Base-by-base conservation (phyloP, 108 stramenopile genomes). In the Cyclostephanos invisitatus region DNA sequence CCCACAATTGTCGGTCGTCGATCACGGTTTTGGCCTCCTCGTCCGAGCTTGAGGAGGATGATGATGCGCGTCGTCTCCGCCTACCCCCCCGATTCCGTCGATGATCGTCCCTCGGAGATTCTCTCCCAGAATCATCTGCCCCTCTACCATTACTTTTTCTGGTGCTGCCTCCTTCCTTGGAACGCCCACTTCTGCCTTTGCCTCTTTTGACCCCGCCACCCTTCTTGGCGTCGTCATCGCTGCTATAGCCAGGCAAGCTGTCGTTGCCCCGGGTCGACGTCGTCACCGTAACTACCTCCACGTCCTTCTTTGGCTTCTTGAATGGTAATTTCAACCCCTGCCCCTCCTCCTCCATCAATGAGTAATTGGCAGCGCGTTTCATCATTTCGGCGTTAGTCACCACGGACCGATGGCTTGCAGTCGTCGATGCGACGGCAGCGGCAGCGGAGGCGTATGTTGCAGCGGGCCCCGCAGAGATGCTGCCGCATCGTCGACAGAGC, bases 341-440 rank as follows among this genome's bases (percentile, higher is more conserved):
- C 21, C 78, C 81, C 2, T 82, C 81, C 2, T 78, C 72, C 77
- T 78, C 77, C 65, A 82, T 32, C 18, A 82, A 36, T 8, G 72
- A 73, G 55, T 82, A 82, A 14, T 53, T 44, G 14, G 72, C 66
- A 11, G 77, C 81, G 55, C 49, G 50, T 51, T 68, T 77, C 28
- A 77, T 48, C 80, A 81, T 77, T 67, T 81, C 80, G 20, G 76
- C 70, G 53, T 81, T 37, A 21, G 63, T 75, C 9, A 21, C 14
- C 27, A 64, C 25, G 17, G 48, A 55, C 46, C 40, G n/a, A 22
- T 44, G 20, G 0, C 11, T 44, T 0, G 67, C 17, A n/a, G 37
- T 59, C 38, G 65, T 49, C 32, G 32, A 17, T 56, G 22, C 22
- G 35, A 1, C 49, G 17, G 37, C 36, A 29, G 65, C n/a, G 28